Base-by-base conservation (phyloP, 2,329 filamentous ascomycete genomes). In the Nemania sp. region DNA sequence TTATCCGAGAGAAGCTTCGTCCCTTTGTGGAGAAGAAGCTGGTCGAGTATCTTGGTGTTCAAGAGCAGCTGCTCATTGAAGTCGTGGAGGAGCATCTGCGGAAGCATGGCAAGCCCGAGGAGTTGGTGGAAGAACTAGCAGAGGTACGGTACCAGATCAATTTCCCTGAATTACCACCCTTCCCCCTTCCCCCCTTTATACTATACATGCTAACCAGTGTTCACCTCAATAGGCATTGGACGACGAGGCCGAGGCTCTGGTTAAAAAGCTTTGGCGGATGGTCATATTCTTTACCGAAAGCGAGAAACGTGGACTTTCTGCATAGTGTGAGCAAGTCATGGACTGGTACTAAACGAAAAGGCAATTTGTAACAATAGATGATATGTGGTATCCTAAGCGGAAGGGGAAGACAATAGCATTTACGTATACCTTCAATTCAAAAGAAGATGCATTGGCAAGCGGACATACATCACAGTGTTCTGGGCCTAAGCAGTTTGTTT, bases 21-120 rank as follows among this genome's bases (percentile, higher is more conserved):
- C 93, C 94, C 32, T 99, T 97, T 78, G 91, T 98, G 58, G 92
- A 97, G 80, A 96, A 96, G 84, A 99, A 98, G 83, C 91, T 98
- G 68, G 89, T 99, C 62, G 95, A 99, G 76, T 96, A 95, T 70
- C 84, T 99, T 50, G 96, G 96, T 61, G 90, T 99, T 59, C 92
- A 98, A 77, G 95, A 99, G 75, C 91, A 98, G 77, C 88, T 97
- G 79, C 81, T 99, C 49, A 92, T 99, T 34, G 93, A 97, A 72
- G 89, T 95, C 45, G 92, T 98, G 40, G 89, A 97, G 72, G 90
- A 92, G 70, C 92, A 96, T 76, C 79, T 99, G 64, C 85, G 89
- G 65, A 88, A 87, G 69, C 87, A 89, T 68, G 88, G 87, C 25
- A 84, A 83, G 64, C 91, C 95, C n/a, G 83, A 87, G 62, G 90